These are phyloP conservation scores for Trichoderma aggressivum DNA, from an alignment of 2,329 filamentous ascomycete species.

Conservation along the genomic window DNA sequence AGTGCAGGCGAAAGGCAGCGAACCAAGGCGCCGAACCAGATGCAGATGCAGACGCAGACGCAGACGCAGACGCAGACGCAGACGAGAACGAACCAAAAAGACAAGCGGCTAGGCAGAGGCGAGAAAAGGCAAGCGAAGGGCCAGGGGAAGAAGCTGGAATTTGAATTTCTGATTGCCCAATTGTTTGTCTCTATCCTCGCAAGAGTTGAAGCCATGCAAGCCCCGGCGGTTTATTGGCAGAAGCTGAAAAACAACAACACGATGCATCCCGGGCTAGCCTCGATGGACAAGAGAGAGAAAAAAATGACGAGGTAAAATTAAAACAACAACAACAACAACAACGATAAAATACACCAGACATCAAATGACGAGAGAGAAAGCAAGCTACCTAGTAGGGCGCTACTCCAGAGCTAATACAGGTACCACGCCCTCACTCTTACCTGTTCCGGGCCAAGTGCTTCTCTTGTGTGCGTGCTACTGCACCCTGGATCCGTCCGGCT, in stretches of 20 bases:
- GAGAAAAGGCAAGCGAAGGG: background rate
- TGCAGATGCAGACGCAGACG: background rate
- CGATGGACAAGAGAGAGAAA: background rate
- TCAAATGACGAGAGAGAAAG: background rate
- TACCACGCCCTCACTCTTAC: background rate
- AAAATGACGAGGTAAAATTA: background rate
- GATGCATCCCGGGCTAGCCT: background rate
- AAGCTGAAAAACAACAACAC: conserved; percentile 3
- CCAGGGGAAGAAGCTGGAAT: background rate
- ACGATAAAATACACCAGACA: background rate
- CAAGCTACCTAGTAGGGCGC: background rate
- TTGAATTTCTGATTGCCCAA: background rate
- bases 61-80: background rate
- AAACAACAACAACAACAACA: background rate
- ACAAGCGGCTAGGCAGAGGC: background rate
- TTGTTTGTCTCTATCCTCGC: background rate
- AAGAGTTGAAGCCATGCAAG: background rate
- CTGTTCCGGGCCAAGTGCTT: background rate
- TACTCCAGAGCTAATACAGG: conserved; percentile 11
- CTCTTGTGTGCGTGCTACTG: background rate
- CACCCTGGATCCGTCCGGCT: background rate
- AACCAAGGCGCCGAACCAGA: background rate
- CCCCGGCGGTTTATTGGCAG: background rate
- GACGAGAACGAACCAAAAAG: background rate
- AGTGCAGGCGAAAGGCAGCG: background rate